Base-by-base conservation (phyloP, 495 filamentous ascomycete genomes). In the Trichoderma virens region DNA sequence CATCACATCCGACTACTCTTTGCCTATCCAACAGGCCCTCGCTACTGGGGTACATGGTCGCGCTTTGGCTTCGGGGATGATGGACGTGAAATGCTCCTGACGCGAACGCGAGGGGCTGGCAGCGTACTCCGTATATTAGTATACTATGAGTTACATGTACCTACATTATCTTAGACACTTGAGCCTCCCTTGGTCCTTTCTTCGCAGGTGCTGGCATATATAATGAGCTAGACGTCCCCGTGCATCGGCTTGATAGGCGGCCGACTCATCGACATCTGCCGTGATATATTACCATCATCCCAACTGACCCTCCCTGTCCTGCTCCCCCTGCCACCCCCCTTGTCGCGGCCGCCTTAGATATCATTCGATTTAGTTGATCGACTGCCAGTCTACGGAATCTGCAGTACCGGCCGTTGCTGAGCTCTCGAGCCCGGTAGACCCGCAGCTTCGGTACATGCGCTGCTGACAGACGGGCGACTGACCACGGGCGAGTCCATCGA, bases 401-500 rank as follows among this genome's bases (percentile, higher is more conserved):
- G 18, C 45, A 51, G 45, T 51, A 25, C 45, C 45, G 45, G 23
- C 45, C 5, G 45, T n/a, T 51, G 20, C 45, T n/a, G 45, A n/a
- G 9, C n/a, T 51, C 45, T n/a, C n/a, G n/a, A n/a, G 7, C 43
- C 25, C 13, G 51, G 51, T 14, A 16, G 51, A 56, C 51, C 51
- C 51, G 51, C 5, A 56, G 25, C 25, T 14, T 13, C 51, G 51
- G 51, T 56, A 56, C 5, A 13, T 47, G 43, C 18, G 16, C 51
- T 51, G 51, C 51, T 56, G 51, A 56, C 51, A 28, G 51, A 30
- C 51, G 51, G 51, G 51, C 51, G 25, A 56, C 51, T 56, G 51
- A 56, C 51, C 51, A 28, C 5, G 28, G 51, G 13, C 20, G 25
- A 20, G 41, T 8, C 51, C 51, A 56, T 56, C 25, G 51, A 9